These are phyloP conservation scores for Aspergillus sp. DNA, from an alignment of 2,329 filamentous ascomycete species.

Conservation along the genomic window DNA sequence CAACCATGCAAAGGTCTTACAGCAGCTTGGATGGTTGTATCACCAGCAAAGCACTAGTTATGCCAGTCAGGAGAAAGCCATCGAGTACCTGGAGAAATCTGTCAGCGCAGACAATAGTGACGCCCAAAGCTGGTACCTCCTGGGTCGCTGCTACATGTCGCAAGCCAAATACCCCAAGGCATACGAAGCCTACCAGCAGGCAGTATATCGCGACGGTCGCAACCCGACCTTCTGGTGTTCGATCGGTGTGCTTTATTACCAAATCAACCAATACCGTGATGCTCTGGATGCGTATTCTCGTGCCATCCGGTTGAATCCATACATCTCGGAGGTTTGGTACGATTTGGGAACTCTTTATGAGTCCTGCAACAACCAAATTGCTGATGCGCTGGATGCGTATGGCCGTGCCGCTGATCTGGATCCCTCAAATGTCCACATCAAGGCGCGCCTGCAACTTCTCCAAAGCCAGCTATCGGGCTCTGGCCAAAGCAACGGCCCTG, in stretches of 20 bases:
- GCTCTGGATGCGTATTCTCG: conserved; percentile 96
- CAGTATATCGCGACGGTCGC: conserved; percentile 93
- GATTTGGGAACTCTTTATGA: conserved; percentile 97
- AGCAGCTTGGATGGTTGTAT: conserved; percentile 96
- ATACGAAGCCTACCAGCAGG: conserved; percentile 97
- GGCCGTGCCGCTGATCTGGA: conserved; percentile 92
- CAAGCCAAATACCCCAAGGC: conserved; percentile 98
- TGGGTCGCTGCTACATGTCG: conserved; percentile 98
- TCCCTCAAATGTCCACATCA: conserved; percentile 91
- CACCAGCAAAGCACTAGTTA: conserved; percentile 94
- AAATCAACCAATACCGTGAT: conserved; percentile 99
- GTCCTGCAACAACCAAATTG: conserved; percentile 98
- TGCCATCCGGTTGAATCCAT: conserved; percentile 93
- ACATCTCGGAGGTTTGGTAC: conserved; percentile 99
- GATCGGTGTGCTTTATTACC: conserved; percentile 97
- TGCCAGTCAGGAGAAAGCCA: conserved; percentile 89
- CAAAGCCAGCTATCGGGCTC: conserved; percentile 71
- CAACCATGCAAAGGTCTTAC: conserved; percentile 94
- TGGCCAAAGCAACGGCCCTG: conserved; percentile 73
- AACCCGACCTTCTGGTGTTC: conserved; percentile 99
- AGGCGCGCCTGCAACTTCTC: conserved; percentile 85
- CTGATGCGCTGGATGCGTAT: conserved; percentile 93
- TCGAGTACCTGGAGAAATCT: conserved; percentile 96
- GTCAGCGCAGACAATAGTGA: conserved; percentile 90
- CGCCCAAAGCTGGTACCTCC: conserved; percentile 97